phyloP scores from a whole-genome alignment of 2,329 filamentous ascomycete genomes.

The Xylariaceae sp. region DNA sequence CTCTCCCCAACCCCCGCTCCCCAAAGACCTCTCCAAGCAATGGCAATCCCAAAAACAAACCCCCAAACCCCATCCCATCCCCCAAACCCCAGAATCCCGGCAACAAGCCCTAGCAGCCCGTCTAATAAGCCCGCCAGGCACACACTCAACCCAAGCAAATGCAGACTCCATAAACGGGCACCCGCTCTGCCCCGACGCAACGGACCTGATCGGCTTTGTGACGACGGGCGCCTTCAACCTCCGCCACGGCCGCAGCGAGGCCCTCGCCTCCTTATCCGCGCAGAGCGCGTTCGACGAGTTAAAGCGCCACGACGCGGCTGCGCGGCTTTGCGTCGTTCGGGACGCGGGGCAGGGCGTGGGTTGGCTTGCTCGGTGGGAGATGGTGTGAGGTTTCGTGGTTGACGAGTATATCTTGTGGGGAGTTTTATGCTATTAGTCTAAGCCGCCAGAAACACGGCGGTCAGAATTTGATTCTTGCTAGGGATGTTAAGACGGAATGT shows the following conservation, averaged over 20 bases:
- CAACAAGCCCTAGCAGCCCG: slow-evolving; percentile 46
- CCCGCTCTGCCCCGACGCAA: slow-evolving; percentile 65
- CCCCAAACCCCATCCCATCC: slow-evolving; percentile 26
- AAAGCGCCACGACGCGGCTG: slow-evolving; percentile 38
- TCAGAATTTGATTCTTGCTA: too few species aligned
- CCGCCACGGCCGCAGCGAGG: slow-evolving; percentile 68
- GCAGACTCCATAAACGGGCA: slow-evolving; percentile 46
- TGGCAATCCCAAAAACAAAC: slow-evolving; percentile 60
- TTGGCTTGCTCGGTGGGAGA: slow-evolving; percentile 74
- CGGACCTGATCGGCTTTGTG: slow-evolving; percentile 83
- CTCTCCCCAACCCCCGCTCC: slow-evolving; percentile 29
- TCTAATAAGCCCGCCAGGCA: slow-evolving; percentile 38
- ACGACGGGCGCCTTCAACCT: slow-evolving; percentile 83
- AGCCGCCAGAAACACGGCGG: too few species aligned
- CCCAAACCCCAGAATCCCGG: slow-evolving; percentile 33
- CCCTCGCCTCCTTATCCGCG: slow-evolving; percentile 66
- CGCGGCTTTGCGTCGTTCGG: slow-evolving; percentile 69
- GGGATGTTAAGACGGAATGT: too few species aligned
- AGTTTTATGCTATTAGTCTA: too few species aligned
- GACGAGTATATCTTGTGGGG: too few species aligned
- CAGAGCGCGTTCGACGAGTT: slow-evolving; percentile 50
- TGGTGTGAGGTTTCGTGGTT: slow-evolving; percentile 43
- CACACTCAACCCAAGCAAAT: slow-evolving; percentile 38
- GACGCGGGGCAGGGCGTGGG: slow-evolving; percentile 76
- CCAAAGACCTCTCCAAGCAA: slow-evolving; percentile 54